Conservation (phyloP, 106 monocot species). For the Phalaenopsis equestris region DNA sequence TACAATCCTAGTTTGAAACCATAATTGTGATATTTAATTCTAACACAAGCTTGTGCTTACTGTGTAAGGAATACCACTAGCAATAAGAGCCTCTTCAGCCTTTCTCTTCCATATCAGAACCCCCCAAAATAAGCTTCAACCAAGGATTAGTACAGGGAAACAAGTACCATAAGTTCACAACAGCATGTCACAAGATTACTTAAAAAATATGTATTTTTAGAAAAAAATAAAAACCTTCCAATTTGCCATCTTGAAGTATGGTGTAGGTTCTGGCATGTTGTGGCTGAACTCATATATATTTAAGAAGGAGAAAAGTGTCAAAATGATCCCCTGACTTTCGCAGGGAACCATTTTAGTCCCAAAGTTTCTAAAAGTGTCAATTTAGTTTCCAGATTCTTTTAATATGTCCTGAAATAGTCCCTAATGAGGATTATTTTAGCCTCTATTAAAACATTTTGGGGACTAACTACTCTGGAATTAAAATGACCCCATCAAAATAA, state of each 20-base stretch:
- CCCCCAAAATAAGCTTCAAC: slow-evolving; percentile 91
- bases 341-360: too few relatives aligned
- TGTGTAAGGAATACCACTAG: slow-evolving; percentile 89
- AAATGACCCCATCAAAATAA: too few relatives aligned
- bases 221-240: too few relatives aligned
- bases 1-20: not conserved
- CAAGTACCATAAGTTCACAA: not conserved
- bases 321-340: too few relatives aligned
- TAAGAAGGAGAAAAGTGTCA: too few relatives aligned
- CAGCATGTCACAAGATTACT: not conserved
- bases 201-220: not conserved
- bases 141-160: slow-evolving; percentile 3
- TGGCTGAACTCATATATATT: not conserved
- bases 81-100: slow-evolving; percentile 83
- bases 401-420: too few relatives aligned
- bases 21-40: not conserved
- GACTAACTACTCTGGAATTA: too few relatives aligned
- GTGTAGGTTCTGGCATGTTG: not conserved
- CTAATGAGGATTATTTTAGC: too few relatives aligned
- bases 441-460: too few relatives aligned
- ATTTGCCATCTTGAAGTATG: not conserved
- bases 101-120: slow-evolving; percentile 87
- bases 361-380: too few relatives aligned
- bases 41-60: slow-evolving; percentile 26
- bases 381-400: too few relatives aligned